Percentiles rank a stretch among this genome's conserved stretches.
These are phyloP conservation scores for Orbilia oligospora DNA, from an alignment of 2,329 filamentous ascomycete species.

Conservation along the genomic window DNA sequence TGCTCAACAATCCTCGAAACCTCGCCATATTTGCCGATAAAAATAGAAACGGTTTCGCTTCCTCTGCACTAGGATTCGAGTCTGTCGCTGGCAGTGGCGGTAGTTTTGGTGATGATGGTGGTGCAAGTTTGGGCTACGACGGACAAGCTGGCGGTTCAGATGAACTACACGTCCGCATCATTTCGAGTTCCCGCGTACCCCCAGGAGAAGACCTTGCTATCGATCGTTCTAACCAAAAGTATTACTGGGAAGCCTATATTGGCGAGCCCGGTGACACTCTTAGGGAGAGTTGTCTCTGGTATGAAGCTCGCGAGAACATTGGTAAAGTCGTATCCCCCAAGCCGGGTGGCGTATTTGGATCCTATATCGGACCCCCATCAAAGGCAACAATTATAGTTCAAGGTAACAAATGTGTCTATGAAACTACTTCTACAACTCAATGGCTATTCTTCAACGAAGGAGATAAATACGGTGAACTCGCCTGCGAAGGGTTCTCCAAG, in stretches of 20 bases:
- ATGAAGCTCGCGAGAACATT: conserved; percentile 7
- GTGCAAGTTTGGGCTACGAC: neutral
- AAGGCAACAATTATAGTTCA: conserved; percentile 10
- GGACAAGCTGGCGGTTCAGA: conserved; percentile 3
- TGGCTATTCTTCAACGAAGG: conserved; percentile 6
- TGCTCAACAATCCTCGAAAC: conserved; percentile 26
- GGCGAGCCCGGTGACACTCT: conserved; percentile 1
- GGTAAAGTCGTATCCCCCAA: conserved; percentile 1
- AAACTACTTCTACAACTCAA: neutral
- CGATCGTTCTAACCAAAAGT: conserved; percentile 27
- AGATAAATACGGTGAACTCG: conserved; percentile 12
- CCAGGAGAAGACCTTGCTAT: neutral
- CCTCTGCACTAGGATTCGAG: conserved; percentile 33
- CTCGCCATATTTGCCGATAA: conserved; percentile 19
- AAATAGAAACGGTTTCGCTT: conserved; percentile 54
- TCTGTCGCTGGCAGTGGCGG: conserved; percentile 14
- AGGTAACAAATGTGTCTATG: conserved; percentile 4
- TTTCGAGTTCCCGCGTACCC: conserved; percentile 7
- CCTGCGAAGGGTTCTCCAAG: conserved; percentile 8
- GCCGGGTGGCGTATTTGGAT: conserved; percentile 13
- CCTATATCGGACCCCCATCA: conserved; percentile 23
- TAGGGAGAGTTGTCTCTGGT: neutral
- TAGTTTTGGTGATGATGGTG: conserved; percentile 28
- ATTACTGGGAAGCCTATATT: conserved; percentile 26
- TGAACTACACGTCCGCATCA: conserved; percentile 19